A percentile compares a stretch with the other conserved stretches of the same genome.
These are phyloP conservation scores for Euphorbia tirucalli DNA, from an alignment of 345 rosid genomes.

Conservation along the genomic window DNA sequence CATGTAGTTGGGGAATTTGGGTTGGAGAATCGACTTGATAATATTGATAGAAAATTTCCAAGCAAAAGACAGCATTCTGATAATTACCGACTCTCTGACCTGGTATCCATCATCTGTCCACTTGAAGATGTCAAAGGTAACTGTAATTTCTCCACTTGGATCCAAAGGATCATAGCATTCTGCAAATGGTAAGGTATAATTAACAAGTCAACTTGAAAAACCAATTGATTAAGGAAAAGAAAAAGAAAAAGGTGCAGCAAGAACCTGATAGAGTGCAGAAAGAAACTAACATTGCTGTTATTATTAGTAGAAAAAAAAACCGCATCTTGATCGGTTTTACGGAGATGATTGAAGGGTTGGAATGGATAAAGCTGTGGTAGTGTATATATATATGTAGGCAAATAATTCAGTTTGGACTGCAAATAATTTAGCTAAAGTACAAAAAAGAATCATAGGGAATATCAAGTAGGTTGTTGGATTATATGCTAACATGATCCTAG, in stretches of 20 bases:
- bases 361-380: too few relatives aligned
- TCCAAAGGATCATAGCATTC: constrained; percentile 67
- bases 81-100: constrained; percentile 28
- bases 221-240: neutral
- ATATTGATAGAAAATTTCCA: too few relatives aligned
- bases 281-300: constrained; percentile 14
- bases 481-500: too few relatives aligned
- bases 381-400: too few relatives aligned
- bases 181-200: constrained; percentile 24
- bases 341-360: neutral
- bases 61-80: constrained; percentile 8
- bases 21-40: too few relatives aligned
- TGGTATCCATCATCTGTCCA: constrained; percentile 44
- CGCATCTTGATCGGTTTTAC: constrained; percentile 18
- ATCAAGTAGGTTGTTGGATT: neutral
- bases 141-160: constrained; percentile 53
- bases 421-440: neutral
- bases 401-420: too few relatives aligned
- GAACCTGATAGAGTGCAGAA: constrained; percentile 39
- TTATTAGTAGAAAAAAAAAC: constrained; percentile 12
- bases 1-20: too few relatives aligned
- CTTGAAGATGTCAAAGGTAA: constrained; percentile 42
- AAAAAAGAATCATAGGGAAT: neutral
- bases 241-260: constrained; percentile 2
- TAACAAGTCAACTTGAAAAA: neutral